Evolutionary conservation across 1,284 basidiomycete species (phyloP).

Genomic region (Gomphus sp.): DNA sequence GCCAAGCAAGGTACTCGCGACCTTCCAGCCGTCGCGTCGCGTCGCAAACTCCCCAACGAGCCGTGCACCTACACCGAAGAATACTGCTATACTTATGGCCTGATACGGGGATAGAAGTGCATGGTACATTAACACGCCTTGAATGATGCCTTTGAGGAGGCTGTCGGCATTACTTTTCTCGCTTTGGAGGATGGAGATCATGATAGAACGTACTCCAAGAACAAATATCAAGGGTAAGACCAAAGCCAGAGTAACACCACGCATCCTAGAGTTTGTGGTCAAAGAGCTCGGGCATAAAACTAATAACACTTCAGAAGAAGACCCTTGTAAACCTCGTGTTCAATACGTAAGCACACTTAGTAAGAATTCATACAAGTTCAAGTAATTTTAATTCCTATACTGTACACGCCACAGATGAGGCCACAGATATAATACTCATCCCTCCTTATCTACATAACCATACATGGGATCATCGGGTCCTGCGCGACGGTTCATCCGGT

Average conservation of each 20-base stretch:
- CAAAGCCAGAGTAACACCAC: neutral
- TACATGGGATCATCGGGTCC: constrained; percentile 83
- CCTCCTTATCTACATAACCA: constrained; percentile 60
- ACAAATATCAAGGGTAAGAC: constrained; percentile 1
- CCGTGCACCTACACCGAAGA: constrained; percentile 47
- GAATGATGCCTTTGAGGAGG: constrained; percentile 61
- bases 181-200: neutral
- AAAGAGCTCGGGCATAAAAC: neutral
- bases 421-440: neutral
- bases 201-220: constrained; percentile 1
- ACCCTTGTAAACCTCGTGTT: neutral
- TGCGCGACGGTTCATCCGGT: constrained; percentile 56
- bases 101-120: constrained; percentile 41
- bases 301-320: neutral
- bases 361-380: neutral
- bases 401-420: no score
- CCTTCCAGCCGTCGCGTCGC: constrained; percentile 40
- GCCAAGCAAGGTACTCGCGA: constrained; percentile 50
- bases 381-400: no score
- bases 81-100: constrained; percentile 44
- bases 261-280: constrained; percentile 3
- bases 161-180: constrained; percentile 29
- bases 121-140: constrained; percentile 65
- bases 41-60: constrained; percentile 50
- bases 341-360: neutral